Conservation (phyloP, 2,329 filamentous ascomycete genomes). For the Thielaviopsis euricoi region DNA sequence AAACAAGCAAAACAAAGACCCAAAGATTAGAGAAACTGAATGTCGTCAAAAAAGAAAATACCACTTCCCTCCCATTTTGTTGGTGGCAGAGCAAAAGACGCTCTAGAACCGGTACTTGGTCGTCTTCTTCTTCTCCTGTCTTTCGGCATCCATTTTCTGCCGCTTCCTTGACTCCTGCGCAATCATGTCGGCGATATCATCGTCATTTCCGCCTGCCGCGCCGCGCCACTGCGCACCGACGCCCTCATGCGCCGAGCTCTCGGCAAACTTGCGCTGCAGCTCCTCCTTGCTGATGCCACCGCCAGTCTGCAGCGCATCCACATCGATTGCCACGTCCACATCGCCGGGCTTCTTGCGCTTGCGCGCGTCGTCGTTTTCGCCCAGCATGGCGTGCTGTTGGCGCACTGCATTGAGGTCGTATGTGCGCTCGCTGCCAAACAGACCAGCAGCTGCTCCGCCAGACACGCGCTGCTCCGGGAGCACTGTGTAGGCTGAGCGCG, state of each 20-base stretch:
- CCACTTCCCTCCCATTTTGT: background rate
- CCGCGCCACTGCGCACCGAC: constrained; percentile 44
- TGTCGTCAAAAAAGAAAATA: background rate
- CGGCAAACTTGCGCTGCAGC: constrained; percentile 64
- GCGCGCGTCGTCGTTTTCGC: constrained; percentile 57
- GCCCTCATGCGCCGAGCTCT: constrained; percentile 47
- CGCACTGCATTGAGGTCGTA: constrained; percentile 59
- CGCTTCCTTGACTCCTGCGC: constrained; percentile 82
- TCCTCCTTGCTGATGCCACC: constrained; percentile 77
- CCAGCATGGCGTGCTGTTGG: constrained; percentile 55
- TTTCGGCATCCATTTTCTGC: constrained; percentile 74
- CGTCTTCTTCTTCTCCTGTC: constrained; percentile 46
- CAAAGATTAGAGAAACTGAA: too few relatives aligned
- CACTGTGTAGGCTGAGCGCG: constrained; percentile 73
- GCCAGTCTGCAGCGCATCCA: constrained; percentile 57
- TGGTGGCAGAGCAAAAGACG: background rate
- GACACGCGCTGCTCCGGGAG: constrained; percentile 46
- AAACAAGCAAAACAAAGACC: background rate
- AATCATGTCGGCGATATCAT: constrained; percentile 92
- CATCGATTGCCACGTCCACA: constrained; percentile 80
- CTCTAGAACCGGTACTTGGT: constrained; percentile 32
- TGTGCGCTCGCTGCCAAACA: constrained; percentile 87
- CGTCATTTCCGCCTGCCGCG: constrained; percentile 40
- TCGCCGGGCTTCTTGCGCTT: constrained; percentile 95
- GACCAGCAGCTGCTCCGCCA: constrained; percentile 41